phyloP scores from a whole-genome alignment of 768 basidiomycete species.

The Brasilioporus rufonigricans region DNA sequence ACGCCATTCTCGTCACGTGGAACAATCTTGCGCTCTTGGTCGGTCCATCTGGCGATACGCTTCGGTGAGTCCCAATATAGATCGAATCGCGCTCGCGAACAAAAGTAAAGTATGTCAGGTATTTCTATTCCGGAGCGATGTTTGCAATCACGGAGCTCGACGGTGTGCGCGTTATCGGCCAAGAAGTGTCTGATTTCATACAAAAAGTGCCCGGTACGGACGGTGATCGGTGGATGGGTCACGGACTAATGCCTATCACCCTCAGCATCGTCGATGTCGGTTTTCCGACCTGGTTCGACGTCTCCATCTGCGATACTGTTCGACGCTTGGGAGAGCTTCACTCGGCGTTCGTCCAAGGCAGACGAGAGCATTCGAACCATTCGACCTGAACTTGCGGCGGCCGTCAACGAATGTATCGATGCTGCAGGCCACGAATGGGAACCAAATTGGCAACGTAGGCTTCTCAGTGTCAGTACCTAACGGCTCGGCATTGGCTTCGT shows the following conservation, averaged over 20 bases:
- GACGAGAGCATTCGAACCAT: slow-evolving; percentile 91
- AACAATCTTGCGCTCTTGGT: slow-evolving; percentile 73
- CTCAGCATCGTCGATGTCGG: slow-evolving; percentile 70
- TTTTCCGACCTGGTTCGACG: slow-evolving; percentile 91
- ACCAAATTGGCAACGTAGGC: slow-evolving; percentile 80
- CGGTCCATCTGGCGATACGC: slow-evolving; percentile 87
- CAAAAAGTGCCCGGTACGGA: slow-evolving; percentile 88
- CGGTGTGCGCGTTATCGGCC: slow-evolving; percentile 80
- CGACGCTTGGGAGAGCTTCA: slow-evolving; percentile 90
- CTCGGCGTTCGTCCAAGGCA: slow-evolving; percentile 80
- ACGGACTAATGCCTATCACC: background rate
- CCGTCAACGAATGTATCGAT: slow-evolving; percentile 90
- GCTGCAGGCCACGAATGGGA: slow-evolving; percentile 94
- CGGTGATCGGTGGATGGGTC: background rate
- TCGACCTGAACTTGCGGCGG: slow-evolving; percentile 77
- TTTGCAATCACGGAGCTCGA: slow-evolving; percentile 86
- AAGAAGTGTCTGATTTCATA: slow-evolving; percentile 81
- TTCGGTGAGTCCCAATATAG: slow-evolving; percentile 55
- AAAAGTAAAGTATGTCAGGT: slow-evolving; percentile 46
- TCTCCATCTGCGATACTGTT: slow-evolving; percentile 89
- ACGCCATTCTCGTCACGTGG: slow-evolving; percentile 90
- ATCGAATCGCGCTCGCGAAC: background rate
- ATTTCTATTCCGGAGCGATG: slow-evolving; percentile 71
- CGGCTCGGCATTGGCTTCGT: background rate
- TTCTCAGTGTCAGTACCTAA: slow-evolving; percentile 61